A percentile compares a stretch with the other conserved stretches of the same genome.
phyloP scores from a whole-genome alignment of 345 rosid species.

The Populus ilicifolia region DNA sequence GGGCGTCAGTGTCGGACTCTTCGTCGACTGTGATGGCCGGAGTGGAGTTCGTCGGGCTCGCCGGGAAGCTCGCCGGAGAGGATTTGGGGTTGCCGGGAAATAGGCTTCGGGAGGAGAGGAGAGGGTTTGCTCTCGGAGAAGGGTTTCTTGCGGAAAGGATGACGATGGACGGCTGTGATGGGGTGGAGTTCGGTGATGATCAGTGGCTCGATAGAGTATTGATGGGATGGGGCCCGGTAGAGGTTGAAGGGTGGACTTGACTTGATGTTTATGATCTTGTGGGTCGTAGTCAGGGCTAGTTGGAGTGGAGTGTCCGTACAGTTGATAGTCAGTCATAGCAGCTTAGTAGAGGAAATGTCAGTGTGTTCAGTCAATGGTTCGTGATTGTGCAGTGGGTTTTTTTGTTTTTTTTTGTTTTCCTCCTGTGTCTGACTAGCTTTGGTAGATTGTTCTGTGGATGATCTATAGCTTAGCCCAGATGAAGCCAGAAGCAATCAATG shows the following conservation, averaged over 20 bases:
- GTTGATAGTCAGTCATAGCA: not conserved
- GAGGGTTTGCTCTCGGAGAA: not conserved
- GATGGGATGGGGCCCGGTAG: slow-evolving; percentile 26
- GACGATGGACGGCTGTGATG: slow-evolving; percentile 23
- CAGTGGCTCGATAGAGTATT: slow-evolving; percentile 34
- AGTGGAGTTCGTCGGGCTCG: slow-evolving; percentile 18
- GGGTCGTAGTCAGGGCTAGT: not conserved
- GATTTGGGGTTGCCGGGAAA: not conserved
- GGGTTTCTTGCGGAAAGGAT: not conserved
- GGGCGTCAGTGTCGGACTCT: slow-evolving; percentile 33
- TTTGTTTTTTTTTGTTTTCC: too few relatives aligned
- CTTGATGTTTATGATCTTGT: not conserved
- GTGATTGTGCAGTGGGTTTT: not conserved
- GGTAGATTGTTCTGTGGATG: too few relatives aligned
- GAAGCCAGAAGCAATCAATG: too few relatives aligned
- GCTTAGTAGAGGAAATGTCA: too few relatives aligned
- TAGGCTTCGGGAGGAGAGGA: not conserved
- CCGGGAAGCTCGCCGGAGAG: not conserved
- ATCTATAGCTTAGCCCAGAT: too few relatives aligned
- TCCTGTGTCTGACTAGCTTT: too few relatives aligned
- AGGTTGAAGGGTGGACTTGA: slow-evolving; percentile 27
- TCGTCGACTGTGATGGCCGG: slow-evolving; percentile 38
- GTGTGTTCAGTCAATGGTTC: too few relatives aligned
- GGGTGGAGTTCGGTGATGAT: slow-evolving; percentile 23
- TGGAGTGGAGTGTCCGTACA: not conserved